phyloP scores from a whole-genome alignment of 208 protist species.

The Trypanosoma theileri region DNA sequence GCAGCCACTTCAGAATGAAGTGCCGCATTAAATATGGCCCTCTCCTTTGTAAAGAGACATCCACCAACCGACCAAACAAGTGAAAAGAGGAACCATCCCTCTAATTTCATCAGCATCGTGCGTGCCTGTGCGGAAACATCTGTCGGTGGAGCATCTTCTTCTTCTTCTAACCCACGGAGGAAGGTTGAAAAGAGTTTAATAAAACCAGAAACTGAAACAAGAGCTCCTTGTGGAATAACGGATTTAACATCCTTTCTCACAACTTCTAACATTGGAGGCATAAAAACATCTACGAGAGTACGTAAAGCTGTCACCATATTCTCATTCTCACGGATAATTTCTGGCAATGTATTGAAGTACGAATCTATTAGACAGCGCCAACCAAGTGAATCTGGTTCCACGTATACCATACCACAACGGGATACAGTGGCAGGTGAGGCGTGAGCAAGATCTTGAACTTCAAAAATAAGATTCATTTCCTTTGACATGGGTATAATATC shows the following conservation, averaged over 20 bases:
- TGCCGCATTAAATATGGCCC: conserved; percentile 74
- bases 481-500: conserved; percentile 97
- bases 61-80: conserved; percentile 93
- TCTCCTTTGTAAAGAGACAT: conserved; percentile 80
- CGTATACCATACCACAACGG: conserved; percentile 98
- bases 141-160: conserved; percentile 34
- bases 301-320: conserved; percentile 35
- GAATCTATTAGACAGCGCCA: conserved; percentile 91
- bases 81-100: conserved; percentile 93
- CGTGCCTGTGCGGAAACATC: conserved; percentile 35
- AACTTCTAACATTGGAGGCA: conserved; percentile 80
- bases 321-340: conserved; percentile 48
- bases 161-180: conserved; percentile 28
- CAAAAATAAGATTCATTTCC: conserved; percentile 97
- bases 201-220: conserved; percentile 76
- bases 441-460: conserved; percentile 96
- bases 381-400: conserved; percentile 93
- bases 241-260: conserved; percentile 74
- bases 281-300: conserved; percentile 65
- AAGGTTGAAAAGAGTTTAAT: conserved; percentile 83
- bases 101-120: conserved; percentile 73
- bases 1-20: conserved; percentile 67
- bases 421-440: conserved; percentile 98
- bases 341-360: conserved; percentile 76
- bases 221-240: conserved; percentile 75